These are phyloP conservation scores for Malus sylvestris DNA, from an alignment of 306 rosid species.

Conservation along the genomic window DNA sequence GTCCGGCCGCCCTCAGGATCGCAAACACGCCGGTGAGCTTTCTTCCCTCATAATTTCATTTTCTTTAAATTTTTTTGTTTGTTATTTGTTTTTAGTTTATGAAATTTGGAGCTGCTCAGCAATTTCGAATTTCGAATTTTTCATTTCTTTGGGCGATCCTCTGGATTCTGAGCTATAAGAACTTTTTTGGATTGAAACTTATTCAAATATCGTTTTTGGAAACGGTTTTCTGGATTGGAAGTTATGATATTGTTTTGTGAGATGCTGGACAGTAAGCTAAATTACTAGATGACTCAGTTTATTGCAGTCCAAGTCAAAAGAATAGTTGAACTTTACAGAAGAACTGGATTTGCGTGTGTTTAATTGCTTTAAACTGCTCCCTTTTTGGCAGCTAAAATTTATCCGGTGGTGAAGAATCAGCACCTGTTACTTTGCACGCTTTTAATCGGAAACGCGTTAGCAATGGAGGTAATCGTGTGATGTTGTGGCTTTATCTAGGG, in stretches of 20 bases:
- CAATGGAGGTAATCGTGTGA: constrained; percentile 71
- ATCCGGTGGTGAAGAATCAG: constrained; percentile 94
- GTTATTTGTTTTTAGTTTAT: too few species aligned
- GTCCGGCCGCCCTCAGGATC: constrained; percentile 97
- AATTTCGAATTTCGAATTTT: not conserved
- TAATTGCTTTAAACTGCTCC: not conserved
- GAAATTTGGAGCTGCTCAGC: not conserved
- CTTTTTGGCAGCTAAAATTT: constrained; percentile 68
- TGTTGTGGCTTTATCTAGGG: constrained; percentile 1
- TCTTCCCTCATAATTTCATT: not conserved
- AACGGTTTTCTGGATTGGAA: not conserved
- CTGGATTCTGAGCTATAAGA: not conserved
- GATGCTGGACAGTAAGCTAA: not conserved
- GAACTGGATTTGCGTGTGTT: not conserved
- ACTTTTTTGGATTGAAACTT: not conserved
- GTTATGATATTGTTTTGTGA: not conserved
- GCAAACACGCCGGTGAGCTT: constrained; percentile 55
- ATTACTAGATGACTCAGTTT: not conserved
- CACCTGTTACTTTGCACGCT: constrained; percentile 95
- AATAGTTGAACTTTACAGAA: not conserved
- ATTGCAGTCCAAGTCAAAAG: not conserved
- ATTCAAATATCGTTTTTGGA: not conserved
- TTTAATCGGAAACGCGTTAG: constrained; percentile 84
- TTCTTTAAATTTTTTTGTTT: not conserved
- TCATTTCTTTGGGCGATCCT: not conserved